Evolutionary conservation across 495 filamentous ascomycete species (phyloP), one percentile per base, ranked within the genome.

Genomic region (Apiosordaria backusii): DNA sequence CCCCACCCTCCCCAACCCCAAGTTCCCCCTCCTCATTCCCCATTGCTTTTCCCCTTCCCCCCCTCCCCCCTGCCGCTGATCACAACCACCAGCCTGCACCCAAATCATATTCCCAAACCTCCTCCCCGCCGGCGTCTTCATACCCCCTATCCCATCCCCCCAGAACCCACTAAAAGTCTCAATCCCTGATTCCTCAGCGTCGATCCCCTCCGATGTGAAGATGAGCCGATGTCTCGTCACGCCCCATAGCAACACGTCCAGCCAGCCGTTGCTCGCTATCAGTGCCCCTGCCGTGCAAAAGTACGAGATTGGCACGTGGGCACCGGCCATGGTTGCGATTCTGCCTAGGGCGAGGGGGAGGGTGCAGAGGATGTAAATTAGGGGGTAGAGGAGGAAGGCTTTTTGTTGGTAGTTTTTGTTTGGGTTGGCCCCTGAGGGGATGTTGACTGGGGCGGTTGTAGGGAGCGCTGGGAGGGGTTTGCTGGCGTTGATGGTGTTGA

Each of bases 331-430:
- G 4, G 83, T 83, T 24, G 84, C 81, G 78, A 92, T 87, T 71
- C 90, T 88, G 24, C 87, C 87, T 0, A 85, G 80, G 6, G 90
- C 90, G 3, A 93, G 81, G 0, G 90, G 90, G 2, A 89, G 80
- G 1, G 89, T 92, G 65, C 89, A 87, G 21, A 90, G 69, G 35
- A 90, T 81, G 72, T 92, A 93, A 64, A 90, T 88, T 60, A 90
- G 76, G 0, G 90, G 89, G 70, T 93, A 93, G 61, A 91, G 82
- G 25, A 92, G 82, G 71, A 90, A 93, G 84, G 82, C 88, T 80
- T 70, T 85, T 80, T 72, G 88, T 82, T 57, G 60, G 21, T 27
- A 3, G 15, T 59, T 15, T 53, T 22, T 35, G 25, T 24, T 22
- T 35, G 54, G 10, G 9, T 7, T 29, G 9, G 45, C 16, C 19